Base-by-base conservation (phyloP, 345 rosid genomes). In the Pugionium dolabratum region DNA sequence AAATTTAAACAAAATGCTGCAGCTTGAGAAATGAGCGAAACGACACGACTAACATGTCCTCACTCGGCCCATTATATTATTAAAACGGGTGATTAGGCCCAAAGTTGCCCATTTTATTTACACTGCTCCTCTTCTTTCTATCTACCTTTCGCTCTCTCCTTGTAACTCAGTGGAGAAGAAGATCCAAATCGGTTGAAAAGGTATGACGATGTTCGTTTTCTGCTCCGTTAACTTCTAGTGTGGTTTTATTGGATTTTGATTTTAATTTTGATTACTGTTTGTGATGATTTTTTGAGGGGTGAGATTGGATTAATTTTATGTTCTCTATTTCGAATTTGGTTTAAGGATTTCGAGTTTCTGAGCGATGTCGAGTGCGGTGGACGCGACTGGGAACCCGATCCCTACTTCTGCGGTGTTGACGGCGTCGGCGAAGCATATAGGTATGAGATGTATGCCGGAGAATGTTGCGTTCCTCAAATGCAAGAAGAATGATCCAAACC, bases 401-500 rank as follows among this genome's bases (percentile, higher is more conserved):
- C 96, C 99, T 54, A 83, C 99, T 0, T 94, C 99, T 26, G 85
- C 99, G 46, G 93, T 89, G 76, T 80, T 94, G 64, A 91, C 79
- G 81, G 83, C 97, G 27, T 75, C 97, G 33, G 86, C 99, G 58
- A 95, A 91, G 83, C 97, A 91, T 55, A 85, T 95, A 46, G 85
- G 76, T 45, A 52, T 51, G 9, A 68, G 92, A 57, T 95, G 99
- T 79, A 78, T 53, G 41, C 68, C 75, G 7, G 95, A 91, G 80
- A 95, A 95, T 70, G 78, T 95, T 62, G 96, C 75, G 34, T 95
- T 91, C 73, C 85, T 95, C 73, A 95, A 85, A 75, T 95, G 99
- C 81, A 95, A 95, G 86, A 81, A 91, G 91, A 87, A 84, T 71
- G 96, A 95, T 72, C 93, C 96, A 1, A 95, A 95, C 67, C 99